phyloP scores from a whole-genome alignment of 106 monocot species.

The Hemerocallis citrina region DNA sequence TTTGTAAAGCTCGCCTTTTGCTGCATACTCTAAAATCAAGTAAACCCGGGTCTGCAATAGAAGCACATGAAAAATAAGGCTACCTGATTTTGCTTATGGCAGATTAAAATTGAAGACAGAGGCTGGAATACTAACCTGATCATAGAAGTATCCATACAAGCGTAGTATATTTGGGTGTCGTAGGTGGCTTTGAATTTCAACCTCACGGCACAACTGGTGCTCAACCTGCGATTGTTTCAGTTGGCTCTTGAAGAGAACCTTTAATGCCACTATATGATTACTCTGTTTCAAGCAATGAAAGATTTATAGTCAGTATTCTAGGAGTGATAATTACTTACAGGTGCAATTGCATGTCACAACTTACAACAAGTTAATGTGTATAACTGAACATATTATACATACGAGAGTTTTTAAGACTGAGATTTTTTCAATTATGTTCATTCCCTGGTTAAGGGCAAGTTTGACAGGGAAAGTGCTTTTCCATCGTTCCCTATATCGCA shows the following conservation, averaged over 20 bases:
- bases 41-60: slow-evolving; percentile 80
- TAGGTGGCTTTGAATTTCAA: slow-evolving; percentile 96
- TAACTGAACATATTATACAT: no score
- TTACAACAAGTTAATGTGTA: no score
- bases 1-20: slow-evolving; percentile 96
- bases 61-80: neutral
- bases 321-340: no score
- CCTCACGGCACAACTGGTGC: slow-evolving; percentile 90
- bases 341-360: no score
- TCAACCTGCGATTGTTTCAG: slow-evolving; percentile 96
- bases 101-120: neutral
- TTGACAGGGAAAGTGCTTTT: no score
- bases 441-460: no score
- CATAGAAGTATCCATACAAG: slow-evolving; percentile 97
- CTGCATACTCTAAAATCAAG: slow-evolving; percentile 89
- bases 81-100: neutral
- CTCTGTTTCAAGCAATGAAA: slow-evolving; percentile 45
- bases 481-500: no score
- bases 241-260: slow-evolving; percentile 97
- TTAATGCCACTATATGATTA: slow-evolving; percentile 89
- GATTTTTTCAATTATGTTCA: no score
- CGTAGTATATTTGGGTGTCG: slow-evolving; percentile 91
- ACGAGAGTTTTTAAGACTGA: no score
- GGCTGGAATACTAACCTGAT: slow-evolving; percentile 53
- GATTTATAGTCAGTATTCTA: no score